A percentile compares a stretch with the other conserved stretches of the same genome.
phyloP scores from a whole-genome alignment of 1,284 basidiomycete genomes.

The Marasmius sp. region DNA sequence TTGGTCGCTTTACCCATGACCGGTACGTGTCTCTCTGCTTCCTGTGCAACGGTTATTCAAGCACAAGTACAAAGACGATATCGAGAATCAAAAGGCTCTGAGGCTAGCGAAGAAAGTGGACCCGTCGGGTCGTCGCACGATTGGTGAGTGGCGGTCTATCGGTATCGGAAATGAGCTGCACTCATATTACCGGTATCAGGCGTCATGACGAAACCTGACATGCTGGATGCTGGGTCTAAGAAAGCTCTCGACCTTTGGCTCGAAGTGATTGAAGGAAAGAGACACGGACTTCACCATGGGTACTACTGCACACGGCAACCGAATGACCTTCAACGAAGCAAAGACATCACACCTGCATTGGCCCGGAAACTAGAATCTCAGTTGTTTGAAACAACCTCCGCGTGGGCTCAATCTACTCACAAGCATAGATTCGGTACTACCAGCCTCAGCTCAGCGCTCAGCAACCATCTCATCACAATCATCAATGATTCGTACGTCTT shows the following conservation, averaged over 20 bases:
- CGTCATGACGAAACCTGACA: conserved; percentile 62
- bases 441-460: conserved; percentile 38
- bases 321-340: conserved; percentile 35
- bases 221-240: conserved; percentile 31
- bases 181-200: conserved; percentile 31
- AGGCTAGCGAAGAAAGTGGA: conserved; percentile 43
- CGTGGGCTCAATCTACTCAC: conserved; percentile 41
- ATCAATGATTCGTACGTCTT: conserved; percentile 35
- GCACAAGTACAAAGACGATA: conserved; percentile 40
- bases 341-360: conserved; percentile 41
- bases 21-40: conserved; percentile 30
- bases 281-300: conserved; percentile 39
- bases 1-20: conserved; percentile 54
- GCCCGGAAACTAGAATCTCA: conserved; percentile 48
- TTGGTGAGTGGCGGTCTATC: conserved; percentile 37
- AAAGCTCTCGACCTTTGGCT: conserved; percentile 50
- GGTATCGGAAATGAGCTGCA: background rate
- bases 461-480: conserved; percentile 35
- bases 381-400: conserved; percentile 45
- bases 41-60: conserved; percentile 2
- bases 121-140: conserved; percentile 45
- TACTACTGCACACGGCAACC: conserved; percentile 61
- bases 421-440: conserved; percentile 38
- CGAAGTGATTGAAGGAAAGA: conserved; percentile 40
- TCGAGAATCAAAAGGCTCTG: conserved; percentile 52